Base-by-base conservation (phyloP, 2,329 filamentous ascomycete genomes). In the Ascochyta fabae region DNA sequence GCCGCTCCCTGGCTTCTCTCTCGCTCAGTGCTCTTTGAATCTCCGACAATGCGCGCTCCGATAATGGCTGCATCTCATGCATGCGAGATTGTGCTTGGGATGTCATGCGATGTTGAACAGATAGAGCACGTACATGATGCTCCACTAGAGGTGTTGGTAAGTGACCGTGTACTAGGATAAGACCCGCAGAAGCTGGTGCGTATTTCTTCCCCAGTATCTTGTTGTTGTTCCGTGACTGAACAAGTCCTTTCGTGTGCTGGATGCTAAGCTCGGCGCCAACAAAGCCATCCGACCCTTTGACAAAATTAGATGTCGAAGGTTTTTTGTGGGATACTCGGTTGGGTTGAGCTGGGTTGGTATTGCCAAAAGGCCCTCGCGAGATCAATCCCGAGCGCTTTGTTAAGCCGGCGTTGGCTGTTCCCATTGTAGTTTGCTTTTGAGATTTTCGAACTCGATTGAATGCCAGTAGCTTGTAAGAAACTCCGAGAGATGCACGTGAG, bases 201-300 rank as follows among this genome's bases (percentile, higher is more conserved):
- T 9, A 2, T 6, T 16, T 9, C 13, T 29, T 23, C 31, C 39
- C 15, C 16, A 36, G 22, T 4, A 23, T 7, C 23, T 29, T 13
- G n/a, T 50, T 49, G 23, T 45, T 48, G 16, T 9, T n/a, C 22
- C 44, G 45, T 26, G 22, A 34, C 15, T 15, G 48, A 7, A 36
- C 26, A n/a, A 10, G 15, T 31, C 16, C 43, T 16, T 29, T 53
- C 7, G 22, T 39, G 15, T 27, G 16, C 44, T 29, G 39, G 22
- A 49, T 23, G 8, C 16, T 36, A 12, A 58, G 49, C 24, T 66
- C 63, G 6, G 39, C 29, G 16, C 59, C 58, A 5, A 53, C 39
- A 41, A 64, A 65, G 5, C 60, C 60, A 42, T 67, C 65, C 31
- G 45, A 59, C 15, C 15, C 36, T 27, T 35, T 34, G 9, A 26